These are phyloP conservation scores for Pezicula rhizophila DNA, from an alignment of 2,329 filamentous ascomycete species.

Conservation along the genomic window DNA sequence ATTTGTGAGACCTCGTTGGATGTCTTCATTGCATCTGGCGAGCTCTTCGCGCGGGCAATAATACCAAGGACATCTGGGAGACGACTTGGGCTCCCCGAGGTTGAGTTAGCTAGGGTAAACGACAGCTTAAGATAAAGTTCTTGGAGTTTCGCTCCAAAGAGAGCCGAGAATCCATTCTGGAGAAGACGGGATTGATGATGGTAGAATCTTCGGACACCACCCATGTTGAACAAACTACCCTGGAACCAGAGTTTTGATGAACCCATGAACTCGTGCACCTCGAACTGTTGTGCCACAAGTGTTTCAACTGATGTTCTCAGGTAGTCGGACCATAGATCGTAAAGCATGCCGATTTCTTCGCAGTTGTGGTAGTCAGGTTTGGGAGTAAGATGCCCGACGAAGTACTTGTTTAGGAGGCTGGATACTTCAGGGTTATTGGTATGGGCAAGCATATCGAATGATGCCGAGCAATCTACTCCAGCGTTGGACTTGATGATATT, in stretches of 20 bases:
- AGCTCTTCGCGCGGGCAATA: slow-evolving; percentile 37
- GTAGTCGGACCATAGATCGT: slow-evolving; percentile 45
- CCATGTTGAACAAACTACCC: slow-evolving; percentile 40
- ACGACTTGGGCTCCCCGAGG: slow-evolving; percentile 27
- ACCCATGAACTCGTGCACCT: slow-evolving; percentile 45
- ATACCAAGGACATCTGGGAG: slow-evolving; percentile 40
- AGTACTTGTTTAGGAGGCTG: slow-evolving; percentile 48
- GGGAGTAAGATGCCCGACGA: slow-evolving; percentile 43
- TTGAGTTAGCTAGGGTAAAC: slow-evolving; percentile 39
- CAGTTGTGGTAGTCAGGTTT: slow-evolving; percentile 42
- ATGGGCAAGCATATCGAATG: slow-evolving; percentile 48
- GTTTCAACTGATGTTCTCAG: slow-evolving; percentile 44
- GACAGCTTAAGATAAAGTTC: slow-evolving; percentile 47
- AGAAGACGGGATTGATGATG: slow-evolving; percentile 45
- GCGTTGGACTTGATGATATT: slow-evolving; percentile 49
- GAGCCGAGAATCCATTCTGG: slow-evolving; percentile 42
- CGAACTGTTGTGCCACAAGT: slow-evolving; percentile 45
- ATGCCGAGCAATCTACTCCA: slow-evolving; percentile 45
- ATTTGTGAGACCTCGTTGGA: slow-evolving; percentile 44
- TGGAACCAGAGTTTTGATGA: slow-evolving; percentile 40
- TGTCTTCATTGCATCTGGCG: slow-evolving; percentile 37
- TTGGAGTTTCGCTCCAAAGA: slow-evolving; percentile 46
- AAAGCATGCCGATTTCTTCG: slow-evolving; percentile 37
- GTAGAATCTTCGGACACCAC: slow-evolving; percentile 46
- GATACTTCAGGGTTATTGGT: slow-evolving; percentile 49